Conservation (phyloP, 306 rosid species). For the Cucurbita pepo region DNA sequence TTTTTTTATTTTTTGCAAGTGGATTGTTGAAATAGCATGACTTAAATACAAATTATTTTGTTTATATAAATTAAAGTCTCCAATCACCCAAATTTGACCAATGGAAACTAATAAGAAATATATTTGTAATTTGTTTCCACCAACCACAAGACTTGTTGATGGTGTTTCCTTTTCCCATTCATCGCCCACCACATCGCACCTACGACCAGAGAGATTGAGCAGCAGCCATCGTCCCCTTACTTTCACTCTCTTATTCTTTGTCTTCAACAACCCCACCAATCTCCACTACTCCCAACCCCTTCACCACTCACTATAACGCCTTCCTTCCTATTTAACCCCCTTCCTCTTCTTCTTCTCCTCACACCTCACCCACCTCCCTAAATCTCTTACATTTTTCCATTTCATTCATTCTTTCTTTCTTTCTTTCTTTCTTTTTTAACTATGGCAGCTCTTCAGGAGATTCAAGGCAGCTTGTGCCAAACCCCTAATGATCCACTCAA, state of each 20-base stretch:
- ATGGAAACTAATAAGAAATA: background rate
- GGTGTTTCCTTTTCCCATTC: background rate
- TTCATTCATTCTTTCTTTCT: background rate
- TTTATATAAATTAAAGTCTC: background rate
- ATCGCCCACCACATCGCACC: background rate
- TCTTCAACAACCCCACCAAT: slow-evolving; percentile 3
- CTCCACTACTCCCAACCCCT: too few relatives aligned
- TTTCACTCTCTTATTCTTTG: background rate
- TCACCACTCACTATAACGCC: too few relatives aligned
- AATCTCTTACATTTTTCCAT: background rate
- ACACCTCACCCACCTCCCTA: background rate
- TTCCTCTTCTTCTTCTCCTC: background rate
- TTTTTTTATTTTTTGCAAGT: too few relatives aligned
- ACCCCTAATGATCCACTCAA: background rate
- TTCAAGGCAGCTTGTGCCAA: background rate
- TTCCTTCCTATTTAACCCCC: background rate
- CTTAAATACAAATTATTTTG: too few relatives aligned
- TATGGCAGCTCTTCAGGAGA: background rate
- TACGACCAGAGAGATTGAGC: background rate
- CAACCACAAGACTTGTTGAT: background rate
- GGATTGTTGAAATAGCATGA: too few relatives aligned
- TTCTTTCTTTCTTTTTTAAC: too few relatives aligned
- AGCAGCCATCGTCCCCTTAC: too few relatives aligned
- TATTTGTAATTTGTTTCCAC: background rate
- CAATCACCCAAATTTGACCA: background rate